Evolutionary conservation across 2,329 filamentous ascomycete genomes (phyloP).

Genomic region (Clonostachys rhizophaga): DNA sequence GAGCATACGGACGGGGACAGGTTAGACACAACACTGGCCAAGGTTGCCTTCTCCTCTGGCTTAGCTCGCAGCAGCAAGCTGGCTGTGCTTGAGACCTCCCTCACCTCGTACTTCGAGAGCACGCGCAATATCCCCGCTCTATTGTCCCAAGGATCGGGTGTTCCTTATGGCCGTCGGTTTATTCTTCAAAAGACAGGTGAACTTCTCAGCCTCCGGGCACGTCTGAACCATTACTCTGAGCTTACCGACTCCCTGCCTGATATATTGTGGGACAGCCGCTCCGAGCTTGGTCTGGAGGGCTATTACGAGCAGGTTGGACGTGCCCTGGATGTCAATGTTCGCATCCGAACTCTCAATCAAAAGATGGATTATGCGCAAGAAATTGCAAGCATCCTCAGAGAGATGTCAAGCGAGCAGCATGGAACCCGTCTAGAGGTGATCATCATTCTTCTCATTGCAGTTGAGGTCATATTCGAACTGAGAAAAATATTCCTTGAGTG

Average conservation of each 20-base stretch:
- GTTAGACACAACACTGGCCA: constrained; percentile 69
- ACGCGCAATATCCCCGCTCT: constrained; percentile 78
- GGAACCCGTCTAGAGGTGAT: constrained; percentile 88
- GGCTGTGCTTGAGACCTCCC: constrained; percentile 79
- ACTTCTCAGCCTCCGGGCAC: constrained; percentile 80
- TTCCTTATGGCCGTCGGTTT: constrained; percentile 56
- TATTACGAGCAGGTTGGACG: constrained; percentile 94
- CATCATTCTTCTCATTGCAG: constrained; percentile 88
- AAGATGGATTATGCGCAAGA: constrained; percentile 98
- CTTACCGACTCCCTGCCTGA: constrained; percentile 93
- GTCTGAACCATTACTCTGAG: constrained; percentile 95
- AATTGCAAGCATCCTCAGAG: constrained; percentile 83
- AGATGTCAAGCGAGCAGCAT: constrained; percentile 87
- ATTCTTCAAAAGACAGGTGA: constrained; percentile 93
- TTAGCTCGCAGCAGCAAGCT: constrained; percentile 91
- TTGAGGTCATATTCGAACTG: constrained; percentile 88
- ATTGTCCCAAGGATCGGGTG: constrained; percentile 57
- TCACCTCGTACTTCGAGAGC: constrained; percentile 81
- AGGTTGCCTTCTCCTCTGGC: constrained; percentile 94
- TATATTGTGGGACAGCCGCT: constrained; percentile 90
- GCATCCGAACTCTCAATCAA: constrained; percentile 89
- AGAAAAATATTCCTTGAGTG: constrained; percentile 66
- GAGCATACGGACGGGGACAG: constrained; percentile 37
- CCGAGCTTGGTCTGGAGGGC: constrained; percentile 84
- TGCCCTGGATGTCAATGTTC: constrained; percentile 83